Evolutionary conservation across 306 rosid species (phyloP), one percentile per base, ranked within the genome.

Genomic region (Lathyrus aphaca): DNA sequence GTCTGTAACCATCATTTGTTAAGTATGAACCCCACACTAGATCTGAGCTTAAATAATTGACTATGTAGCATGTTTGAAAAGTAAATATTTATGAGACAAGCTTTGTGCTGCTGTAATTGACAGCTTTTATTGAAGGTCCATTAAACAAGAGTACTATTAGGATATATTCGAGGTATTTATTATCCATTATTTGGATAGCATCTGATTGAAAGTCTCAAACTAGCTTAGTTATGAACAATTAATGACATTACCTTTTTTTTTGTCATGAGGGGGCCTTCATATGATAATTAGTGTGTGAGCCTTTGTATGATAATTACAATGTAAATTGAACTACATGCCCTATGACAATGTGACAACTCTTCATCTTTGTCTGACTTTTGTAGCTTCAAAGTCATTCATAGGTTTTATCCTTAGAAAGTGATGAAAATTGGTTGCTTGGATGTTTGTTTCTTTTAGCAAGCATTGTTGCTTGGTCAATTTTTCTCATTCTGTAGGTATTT

Each of bases 401-500:
- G 66, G 21, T 0, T n/a, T 45, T 59, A 7, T 46, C 4, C 5
- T n/a, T 6, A 4, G 6, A 2, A n/a, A n/a, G 37, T 40, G 44
- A 8, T 23, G 77, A 75, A 0, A 25, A 58, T 2, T 83, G 87
- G 89, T 49, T 88, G 27, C 64, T 77, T 13, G 91, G 91, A 27
- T 88, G 89, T 57, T 44, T 80, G 1, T 38, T 30, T 66, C 84
- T 86, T 68, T 75, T 73, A 17, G 81, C 14, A 48, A 66, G 71
- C 64, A 30, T 84, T 54, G 59, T 63, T 68, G 77, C 68, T n/a
- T 83, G 91, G 88, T 40, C 95, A 0, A 0, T 71, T 45, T 88
- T 89, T 87, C 64, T 88, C 44, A 85, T 79, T 76, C 68, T 82
- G 63, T 80, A 74, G 87, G 89, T 75, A 67, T 8, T 37, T 49